Evolutionary conservation across 192 early-diverging fungal genomes (phyloP), one percentile per base, ranked within the genome.

Genomic region (Coemansia sp.): DNA sequence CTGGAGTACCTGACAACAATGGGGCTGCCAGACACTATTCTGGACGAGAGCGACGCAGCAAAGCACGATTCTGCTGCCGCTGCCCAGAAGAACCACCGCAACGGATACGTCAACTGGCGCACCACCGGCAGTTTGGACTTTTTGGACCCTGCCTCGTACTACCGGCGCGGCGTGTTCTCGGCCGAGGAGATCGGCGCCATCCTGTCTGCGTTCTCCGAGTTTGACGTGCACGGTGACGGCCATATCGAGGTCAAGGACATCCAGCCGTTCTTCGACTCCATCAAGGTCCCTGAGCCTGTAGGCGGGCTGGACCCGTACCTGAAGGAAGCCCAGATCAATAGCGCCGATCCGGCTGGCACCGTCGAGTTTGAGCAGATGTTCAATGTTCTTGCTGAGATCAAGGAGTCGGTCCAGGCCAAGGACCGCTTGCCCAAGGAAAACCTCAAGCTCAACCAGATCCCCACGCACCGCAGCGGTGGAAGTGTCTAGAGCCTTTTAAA

Each of bases 1-100:
- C 81, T 87, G 66, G 75, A 82, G 57, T 98, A 91, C 79, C 82
- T 98, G 68, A 83, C 72, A 3, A 91, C 91, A 22, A 98, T 98
- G 96, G 96, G 96, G n/a, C 84, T 98, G 55, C 86, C 86, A 0
- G 76, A 83, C 70, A 70, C 74, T 7, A 74, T 70, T 20, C 67
- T 70, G 20, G 67, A 67, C 45, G 68, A 73, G 28, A 47, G 19
- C 57, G 19, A 22, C 17, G 30, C 42, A 25, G 44, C 68, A 64
- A 19, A 29, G 62, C 3, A 65, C 29, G 22, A 11, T 34, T 10
- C 65, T 7, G 50, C 62, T n/a, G n/a, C n/a, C n/a, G n/a, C n/a
- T n/a, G n/a, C n/a, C n/a, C n/a, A n/a, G 17, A 30, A 29, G 6
- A 27, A 27, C 7, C 36, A 20, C n/a, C 67, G 61, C 27, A 28